Evolutionary conservation across 176 grass and related monocot genomes (phyloP).

Genomic region (Oryza nivara): DNA sequence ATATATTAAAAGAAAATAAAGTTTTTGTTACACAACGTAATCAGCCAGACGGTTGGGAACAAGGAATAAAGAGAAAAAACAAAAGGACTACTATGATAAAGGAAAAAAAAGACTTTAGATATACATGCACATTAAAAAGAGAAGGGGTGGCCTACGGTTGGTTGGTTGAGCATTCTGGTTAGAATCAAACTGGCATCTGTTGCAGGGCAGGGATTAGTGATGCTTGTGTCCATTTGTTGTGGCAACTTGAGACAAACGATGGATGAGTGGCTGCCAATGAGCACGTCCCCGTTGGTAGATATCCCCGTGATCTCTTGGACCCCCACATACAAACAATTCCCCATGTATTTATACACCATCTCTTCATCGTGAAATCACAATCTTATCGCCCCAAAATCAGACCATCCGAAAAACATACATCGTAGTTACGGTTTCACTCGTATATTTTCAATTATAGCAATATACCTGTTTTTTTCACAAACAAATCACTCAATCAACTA

Average conservation of each 20-base stretch:
- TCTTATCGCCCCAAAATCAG: conserved; percentile 1
- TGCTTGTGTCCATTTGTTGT: conserved; percentile 30
- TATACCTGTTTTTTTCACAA: neutral
- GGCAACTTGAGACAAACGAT: conserved; percentile 34
- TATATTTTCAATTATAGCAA: neutral
- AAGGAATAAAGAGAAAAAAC: too few relatives aligned
- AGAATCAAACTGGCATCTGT: conserved; percentile 4
- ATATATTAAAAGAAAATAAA: too few relatives aligned
- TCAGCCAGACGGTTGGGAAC: too few relatives aligned
- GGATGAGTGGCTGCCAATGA: conserved; percentile 40
- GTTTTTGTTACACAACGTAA: too few relatives aligned
- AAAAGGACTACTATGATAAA: too few relatives aligned
- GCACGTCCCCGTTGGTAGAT: conserved; percentile 54
- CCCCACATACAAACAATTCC: conserved; percentile 34
- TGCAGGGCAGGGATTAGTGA: neutral
- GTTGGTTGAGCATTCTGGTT: neutral
- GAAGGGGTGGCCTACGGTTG: too few relatives aligned
- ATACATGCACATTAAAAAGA: too few relatives aligned
- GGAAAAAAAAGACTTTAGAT: too few relatives aligned
- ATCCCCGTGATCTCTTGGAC: conserved; percentile 51
- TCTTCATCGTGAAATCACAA: conserved; percentile 42
- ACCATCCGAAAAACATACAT: neutral
- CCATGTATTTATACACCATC: neutral
- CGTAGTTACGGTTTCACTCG: neutral
- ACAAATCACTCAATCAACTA: neutral